Evolutionary conservation across 2,329 filamentous ascomycete genomes (phyloP), one percentile per base, ranked within the genome.

Genomic region (Epichloe sp.): DNA sequence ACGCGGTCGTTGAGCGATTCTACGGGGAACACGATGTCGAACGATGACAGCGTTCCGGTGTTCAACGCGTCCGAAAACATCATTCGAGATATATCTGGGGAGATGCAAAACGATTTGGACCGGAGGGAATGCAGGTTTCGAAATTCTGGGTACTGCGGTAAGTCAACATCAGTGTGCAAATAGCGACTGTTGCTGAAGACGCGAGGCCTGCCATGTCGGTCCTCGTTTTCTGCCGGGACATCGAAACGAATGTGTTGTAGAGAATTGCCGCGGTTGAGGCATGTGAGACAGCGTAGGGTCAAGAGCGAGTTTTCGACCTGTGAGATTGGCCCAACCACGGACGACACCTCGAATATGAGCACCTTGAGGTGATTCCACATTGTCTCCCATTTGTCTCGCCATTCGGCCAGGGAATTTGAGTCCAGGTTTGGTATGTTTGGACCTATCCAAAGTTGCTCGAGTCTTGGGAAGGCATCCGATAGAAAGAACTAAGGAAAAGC

Each of bases 21-120:
- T 1, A 60, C 56, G 2, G 64, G 65, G 50, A 70, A 70, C 2
- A 64, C 60, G 17, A 70, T 60, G 50, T 69, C 68, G 14, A 70
- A 58, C 0, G 63, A 63, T 34, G 62, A 57, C 4, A 71, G 57
- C 14, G 58, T 64, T 21, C 61, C 58, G 1, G 55, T 53, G 15
- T 52, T 46, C 14, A 70, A 49, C 10, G 66, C 52, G 15, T 56
- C 51, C 10, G 52, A 50, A 17, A 69, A 57, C 10, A 62, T 51
- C 1, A 50, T 54, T 36, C 58, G 53, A 7, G 64, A 58, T 5
- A 52, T 57, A 12, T 52, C 31, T 4, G 64, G 62, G 1, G 58
- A 50, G 17, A 64, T 54, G 17, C 59, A 52, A 19, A 61, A 57
- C 1, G 57, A 53, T 5, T 57, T 56, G 1, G 68, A 57, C 6